These are phyloP conservation scores for Stagonosporopsis cucurbitacearum DNA, from an alignment of 2,329 filamentous ascomycete species.

Conservation along the genomic window DNA sequence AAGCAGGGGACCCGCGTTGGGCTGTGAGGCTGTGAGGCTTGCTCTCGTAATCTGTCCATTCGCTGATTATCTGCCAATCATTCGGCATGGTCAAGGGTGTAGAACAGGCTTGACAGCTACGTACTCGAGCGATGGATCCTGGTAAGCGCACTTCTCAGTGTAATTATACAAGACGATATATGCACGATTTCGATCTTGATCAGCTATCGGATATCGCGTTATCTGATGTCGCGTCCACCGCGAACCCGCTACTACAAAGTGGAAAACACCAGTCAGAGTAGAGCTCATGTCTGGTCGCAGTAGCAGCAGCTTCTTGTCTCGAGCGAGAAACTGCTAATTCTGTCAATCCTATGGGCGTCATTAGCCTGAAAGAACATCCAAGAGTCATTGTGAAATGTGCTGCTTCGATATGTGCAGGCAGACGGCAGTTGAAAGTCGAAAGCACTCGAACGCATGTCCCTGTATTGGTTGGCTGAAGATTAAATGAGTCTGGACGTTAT, in stretches of 20 bases:
- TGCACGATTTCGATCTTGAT: background rate
- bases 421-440: background rate
- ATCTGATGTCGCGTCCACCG: no score
- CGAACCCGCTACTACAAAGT: background rate
- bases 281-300: background rate
- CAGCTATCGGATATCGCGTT: no score
- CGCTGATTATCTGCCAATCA: background rate
- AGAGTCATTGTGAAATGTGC: background rate
- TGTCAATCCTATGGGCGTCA: background rate
- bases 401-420: background rate
- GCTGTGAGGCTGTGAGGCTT: background rate
- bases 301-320: background rate
- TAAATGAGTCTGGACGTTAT: background rate
- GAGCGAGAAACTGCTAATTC: background rate
- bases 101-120: background rate
- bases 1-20: background rate
- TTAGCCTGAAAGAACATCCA: background rate
- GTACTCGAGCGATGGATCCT: background rate
- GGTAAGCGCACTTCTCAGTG: background rate
- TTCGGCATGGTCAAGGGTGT: background rate
- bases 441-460: background rate
- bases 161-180: background rate
- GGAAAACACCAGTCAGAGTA: background rate
- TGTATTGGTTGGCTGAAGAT: background rate
- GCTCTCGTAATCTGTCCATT: no score